Conservation (phyloP, 2,329 filamentous ascomycete species). For the Fusarium sp. region DNA sequence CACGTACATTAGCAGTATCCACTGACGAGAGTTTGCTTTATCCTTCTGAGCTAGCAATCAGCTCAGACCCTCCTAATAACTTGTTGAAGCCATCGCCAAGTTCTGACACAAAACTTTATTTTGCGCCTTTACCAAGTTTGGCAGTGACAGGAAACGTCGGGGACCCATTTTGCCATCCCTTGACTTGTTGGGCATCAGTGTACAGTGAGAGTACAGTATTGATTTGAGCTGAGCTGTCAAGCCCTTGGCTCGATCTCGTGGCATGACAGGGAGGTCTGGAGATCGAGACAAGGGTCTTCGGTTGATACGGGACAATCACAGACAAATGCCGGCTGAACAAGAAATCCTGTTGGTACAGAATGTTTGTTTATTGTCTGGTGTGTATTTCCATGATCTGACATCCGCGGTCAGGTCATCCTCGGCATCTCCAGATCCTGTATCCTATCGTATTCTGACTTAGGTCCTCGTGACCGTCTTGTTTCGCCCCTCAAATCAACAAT, state of each 20-base stretch:
- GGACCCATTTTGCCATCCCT: not conserved
- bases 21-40: not conserved
- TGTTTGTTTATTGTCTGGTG: not conserved
- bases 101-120: not conserved
- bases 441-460: not conserved
- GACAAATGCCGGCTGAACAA: not conserved
- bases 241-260: slow-evolving; percentile 26
- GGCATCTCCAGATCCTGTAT: not conserved
- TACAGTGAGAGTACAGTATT: not conserved
- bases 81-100: not conserved
- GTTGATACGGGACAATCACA: not conserved
- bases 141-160: slow-evolving; percentile 16
- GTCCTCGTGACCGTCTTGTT: not conserved
- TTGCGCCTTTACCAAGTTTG: not conserved
- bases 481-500: not conserved
- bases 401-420: not conserved
- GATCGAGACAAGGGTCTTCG: slow-evolving; percentile 31
- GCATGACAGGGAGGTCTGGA: slow-evolving; percentile 23
- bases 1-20: not conserved
- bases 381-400: slow-evolving; percentile 11
- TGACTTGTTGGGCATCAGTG: not conserved
- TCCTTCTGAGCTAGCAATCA: not conserved
- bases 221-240: not conserved
- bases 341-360: not conserved
- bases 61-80: not conserved